phyloP scores from a whole-genome alignment of 2,329 filamentous ascomycete genomes.

The Xylariaceae sp. region DNA sequence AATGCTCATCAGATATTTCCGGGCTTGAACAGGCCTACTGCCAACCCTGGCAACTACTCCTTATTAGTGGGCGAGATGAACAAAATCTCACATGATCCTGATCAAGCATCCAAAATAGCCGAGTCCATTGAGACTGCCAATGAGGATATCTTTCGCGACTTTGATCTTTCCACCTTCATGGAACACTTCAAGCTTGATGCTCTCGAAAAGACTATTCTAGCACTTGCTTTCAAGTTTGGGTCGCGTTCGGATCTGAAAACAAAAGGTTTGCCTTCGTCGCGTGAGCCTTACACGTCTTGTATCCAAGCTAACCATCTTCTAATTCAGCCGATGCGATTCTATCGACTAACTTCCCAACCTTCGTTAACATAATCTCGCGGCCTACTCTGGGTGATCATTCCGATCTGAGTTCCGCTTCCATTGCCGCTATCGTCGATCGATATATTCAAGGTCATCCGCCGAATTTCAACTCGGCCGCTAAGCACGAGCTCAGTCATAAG shows the following conservation, averaged over 20 bases:
- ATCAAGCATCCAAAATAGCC: conserved; percentile 85
- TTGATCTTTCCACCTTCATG: conserved; percentile 92
- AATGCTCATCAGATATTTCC: conserved; percentile 92
- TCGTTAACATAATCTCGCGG: conserved; percentile 70
- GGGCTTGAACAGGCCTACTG: conserved; percentile 65
- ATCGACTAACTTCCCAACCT: conserved; percentile 70
- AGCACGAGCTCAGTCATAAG: conserved; percentile 64
- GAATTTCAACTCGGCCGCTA: conserved; percentile 73
- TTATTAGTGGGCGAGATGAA: conserved; percentile 79
- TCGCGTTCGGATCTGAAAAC: conserved; percentile 76
- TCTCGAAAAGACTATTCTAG: conserved; percentile 79
- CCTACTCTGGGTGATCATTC: conserved; percentile 60
- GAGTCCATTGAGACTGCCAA: conserved; percentile 88
- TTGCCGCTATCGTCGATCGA: conserved; percentile 78
- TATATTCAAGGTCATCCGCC: conserved; percentile 83
- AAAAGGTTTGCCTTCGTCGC: conserved; percentile 62
- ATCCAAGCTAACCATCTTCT: conserved; percentile 4
- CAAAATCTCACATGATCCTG: conserved; percentile 74
- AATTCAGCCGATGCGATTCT: conserved; percentile 79
- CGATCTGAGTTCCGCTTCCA: conserved; percentile 63
- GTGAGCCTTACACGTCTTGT: not conserved
- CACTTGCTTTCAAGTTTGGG: conserved; percentile 82
- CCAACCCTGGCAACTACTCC: conserved; percentile 77
- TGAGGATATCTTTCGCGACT: conserved; percentile 91
- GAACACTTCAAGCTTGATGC: conserved; percentile 93